These are phyloP conservation scores for Neurospora cerealis DNA, from an alignment of 495 filamentous ascomycete genomes.

Conservation along the genomic window DNA sequence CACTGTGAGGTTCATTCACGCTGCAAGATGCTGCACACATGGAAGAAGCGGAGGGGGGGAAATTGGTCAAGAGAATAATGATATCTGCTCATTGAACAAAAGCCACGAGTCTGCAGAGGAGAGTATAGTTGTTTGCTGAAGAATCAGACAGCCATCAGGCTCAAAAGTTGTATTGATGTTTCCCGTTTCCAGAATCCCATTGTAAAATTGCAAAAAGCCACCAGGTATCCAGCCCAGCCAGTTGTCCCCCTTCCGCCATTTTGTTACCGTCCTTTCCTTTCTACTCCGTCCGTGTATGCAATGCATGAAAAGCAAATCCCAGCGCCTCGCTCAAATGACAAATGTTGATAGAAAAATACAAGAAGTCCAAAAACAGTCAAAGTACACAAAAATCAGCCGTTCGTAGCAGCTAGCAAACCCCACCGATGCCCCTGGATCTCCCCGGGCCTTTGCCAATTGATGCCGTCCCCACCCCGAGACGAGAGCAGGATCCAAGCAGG, in stretches of 20 bases:
- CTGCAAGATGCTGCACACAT: background rate
- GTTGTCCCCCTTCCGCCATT: background rate
- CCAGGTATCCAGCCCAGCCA: background rate
- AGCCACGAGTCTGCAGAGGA: background rate
- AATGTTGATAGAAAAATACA: background rate
- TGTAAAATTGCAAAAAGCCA: background rate
- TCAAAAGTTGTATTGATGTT: background rate
- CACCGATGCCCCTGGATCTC: background rate
- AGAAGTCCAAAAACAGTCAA: background rate
- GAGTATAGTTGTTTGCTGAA: background rate
- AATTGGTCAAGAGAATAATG: background rate
- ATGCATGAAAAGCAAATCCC: background rate
- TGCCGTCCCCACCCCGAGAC: background rate
- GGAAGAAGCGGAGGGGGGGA: background rate
- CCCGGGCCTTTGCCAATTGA: background rate
- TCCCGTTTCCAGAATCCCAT: background rate
- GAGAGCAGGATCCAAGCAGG: conserved; percentile 7
- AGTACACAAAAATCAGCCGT: background rate
- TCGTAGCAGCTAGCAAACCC: background rate
- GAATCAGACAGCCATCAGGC: background rate
- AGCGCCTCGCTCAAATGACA: background rate
- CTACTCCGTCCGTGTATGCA: background rate
- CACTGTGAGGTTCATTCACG: background rate
- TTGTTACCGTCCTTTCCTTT: background rate
- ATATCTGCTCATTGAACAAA: background rate